Conservation (phyloP, 164 flowering plant species). For the Aristolochia fimbriata region DNA sequence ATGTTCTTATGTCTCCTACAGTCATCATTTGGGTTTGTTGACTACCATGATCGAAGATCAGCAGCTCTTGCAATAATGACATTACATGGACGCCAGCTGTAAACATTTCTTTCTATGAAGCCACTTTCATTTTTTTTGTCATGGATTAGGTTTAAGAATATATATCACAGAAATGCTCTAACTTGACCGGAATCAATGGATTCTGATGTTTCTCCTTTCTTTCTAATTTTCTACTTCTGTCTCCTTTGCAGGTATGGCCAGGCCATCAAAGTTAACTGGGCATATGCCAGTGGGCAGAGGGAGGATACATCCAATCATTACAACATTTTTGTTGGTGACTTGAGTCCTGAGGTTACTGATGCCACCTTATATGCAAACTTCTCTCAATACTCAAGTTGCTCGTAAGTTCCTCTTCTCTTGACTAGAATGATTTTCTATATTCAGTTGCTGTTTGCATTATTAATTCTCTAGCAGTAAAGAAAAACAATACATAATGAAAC, state of each 20-base stretch:
- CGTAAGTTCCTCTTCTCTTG: constrained; percentile 43
- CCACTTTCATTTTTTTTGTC: not conserved
- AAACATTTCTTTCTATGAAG: constrained; percentile 16
- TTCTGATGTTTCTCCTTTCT: not conserved
- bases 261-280: constrained; percentile 99
- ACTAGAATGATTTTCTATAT: not conserved
- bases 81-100: constrained; percentile 95
- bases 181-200: not conserved
- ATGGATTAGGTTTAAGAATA: no score
- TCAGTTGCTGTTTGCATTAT: not conserved
- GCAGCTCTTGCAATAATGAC: constrained; percentile 86
- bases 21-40: constrained; percentile 98
- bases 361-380: constrained; percentile 80
- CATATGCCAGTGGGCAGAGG: constrained; percentile 96
- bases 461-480: not conserved
- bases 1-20: constrained; percentile 23
- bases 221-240: not conserved
- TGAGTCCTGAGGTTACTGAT: constrained; percentile 91
- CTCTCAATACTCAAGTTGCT: constrained; percentile 77
- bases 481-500: not conserved
- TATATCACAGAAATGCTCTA: no score
- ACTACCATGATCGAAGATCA: constrained; percentile 88
- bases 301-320: constrained; percentile 95
- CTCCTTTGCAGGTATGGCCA: constrained; percentile 76
- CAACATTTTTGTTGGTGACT: constrained; percentile 90